Evolutionary conservation across 306 rosid species (phyloP), one percentile per base, ranked within the genome.

Genomic region (Glycine soja): DNA sequence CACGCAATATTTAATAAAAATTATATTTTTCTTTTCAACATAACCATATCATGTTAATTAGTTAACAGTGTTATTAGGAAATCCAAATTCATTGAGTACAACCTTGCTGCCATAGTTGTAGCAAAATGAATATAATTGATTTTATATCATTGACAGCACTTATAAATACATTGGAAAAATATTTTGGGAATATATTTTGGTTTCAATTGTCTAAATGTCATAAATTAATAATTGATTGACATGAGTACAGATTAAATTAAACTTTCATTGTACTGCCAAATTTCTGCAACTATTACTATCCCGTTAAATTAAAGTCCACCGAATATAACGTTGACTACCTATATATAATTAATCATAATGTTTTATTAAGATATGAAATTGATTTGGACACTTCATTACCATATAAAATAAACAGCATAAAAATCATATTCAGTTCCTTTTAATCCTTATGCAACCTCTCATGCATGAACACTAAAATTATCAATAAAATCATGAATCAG

Each of bases 71-170:
- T 1, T 18, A 63, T 34, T 34, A 32, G 18, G 69, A 63, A 34
- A 34, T 34, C 46, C 15, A 38, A 63, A 5, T 63, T 63, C 19
- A 1, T 64, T 62, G 0, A 62, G 67, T 61, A 12, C 43, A 32
- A 32, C 18, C 45, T 57, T 79, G 82, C 76, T 78, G 70, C 69
- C 66, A 38, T 74, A 52, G 78, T 34, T 85, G 81, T 64, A 34
- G 78, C 70, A 24, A 69, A 67, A 69, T 61, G 54, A 50, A 47
- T 40, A 61, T 30, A 47, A 47, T 70, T 54, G 42, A 76, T 82
- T 61, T 57, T 53, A n/a, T 30, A 43, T 79, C 75, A 19, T 56
- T 32, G 36, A 10, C 30, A 30, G 64, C 68, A 30, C 47, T 30
- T 48, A 34, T 24, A 30, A 13, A 45, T 70, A 74, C 16, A 16